A percentile compares a stretch with the other conserved stretches of the same genome.
Conservation (phyloP, 1,284 basidiomycete species). For the Trametes versicolor region DNA sequence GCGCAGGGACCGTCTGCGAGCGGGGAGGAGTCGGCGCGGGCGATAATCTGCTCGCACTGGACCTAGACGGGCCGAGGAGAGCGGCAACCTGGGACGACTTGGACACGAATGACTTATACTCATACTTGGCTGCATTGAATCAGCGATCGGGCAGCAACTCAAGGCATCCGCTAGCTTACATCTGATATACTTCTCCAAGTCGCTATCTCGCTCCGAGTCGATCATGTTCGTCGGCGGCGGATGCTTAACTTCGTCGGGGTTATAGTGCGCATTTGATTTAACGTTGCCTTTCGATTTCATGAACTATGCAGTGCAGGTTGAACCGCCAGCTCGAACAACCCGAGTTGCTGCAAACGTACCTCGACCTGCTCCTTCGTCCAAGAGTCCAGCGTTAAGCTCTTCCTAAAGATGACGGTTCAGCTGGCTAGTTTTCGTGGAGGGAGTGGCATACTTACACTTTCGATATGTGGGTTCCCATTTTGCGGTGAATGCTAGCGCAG, state of each 20-base stretch:
- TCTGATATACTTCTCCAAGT: slow-evolving; percentile 86
- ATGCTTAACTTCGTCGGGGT: slow-evolving; percentile 79
- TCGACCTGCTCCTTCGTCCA: slow-evolving; percentile 91
- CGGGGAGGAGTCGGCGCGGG: slow-evolving; percentile 23
- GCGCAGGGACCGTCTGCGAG: slow-evolving; percentile 32
- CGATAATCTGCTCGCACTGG: slow-evolving; percentile 37
- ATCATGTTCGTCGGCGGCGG: slow-evolving; percentile 84
- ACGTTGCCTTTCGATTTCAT: slow-evolving; percentile 84
- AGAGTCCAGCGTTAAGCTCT: slow-evolving; percentile 84
- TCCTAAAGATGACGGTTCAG: slow-evolving; percentile 54
- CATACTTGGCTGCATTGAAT: slow-evolving; percentile 69
- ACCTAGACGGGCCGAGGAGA: slow-evolving; percentile 56
- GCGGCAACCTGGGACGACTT: slow-evolving; percentile 38
- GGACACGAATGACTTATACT: slow-evolving; percentile 72
- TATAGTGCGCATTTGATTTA: slow-evolving; percentile 79
- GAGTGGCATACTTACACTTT: slow-evolving; percentile 72
- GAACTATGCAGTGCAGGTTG: slow-evolving; percentile 45
- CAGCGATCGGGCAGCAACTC: slow-evolving; percentile 10
- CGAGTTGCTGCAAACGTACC: slow-evolving; percentile 51
- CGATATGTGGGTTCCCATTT: slow-evolving; percentile 87
- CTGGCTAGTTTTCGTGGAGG: slow-evolving; percentile 9
- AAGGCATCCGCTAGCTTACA: slow-evolving; percentile 50
- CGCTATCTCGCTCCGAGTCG: slow-evolving; percentile 83
- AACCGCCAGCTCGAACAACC: neutral
- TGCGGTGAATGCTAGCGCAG: slow-evolving; percentile 89